A percentile compares a stretch with the other conserved stretches of the same genome.
phyloP scores from a whole-genome alignment of 352 stramenopile genomes.

The Globisporangium cylindrosporum region DNA sequence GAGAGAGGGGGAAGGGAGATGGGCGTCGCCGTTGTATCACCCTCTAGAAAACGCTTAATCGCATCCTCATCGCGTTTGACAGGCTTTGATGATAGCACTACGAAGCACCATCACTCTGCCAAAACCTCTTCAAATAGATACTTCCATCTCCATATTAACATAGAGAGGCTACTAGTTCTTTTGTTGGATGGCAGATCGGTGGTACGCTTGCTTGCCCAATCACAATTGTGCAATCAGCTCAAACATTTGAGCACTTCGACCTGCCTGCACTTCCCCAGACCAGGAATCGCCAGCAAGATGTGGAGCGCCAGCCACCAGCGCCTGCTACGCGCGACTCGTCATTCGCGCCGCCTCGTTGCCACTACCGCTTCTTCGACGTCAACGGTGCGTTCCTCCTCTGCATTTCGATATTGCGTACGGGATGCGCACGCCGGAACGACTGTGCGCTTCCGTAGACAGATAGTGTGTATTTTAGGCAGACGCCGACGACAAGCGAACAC shows the following conservation, averaged over 20 bases:
- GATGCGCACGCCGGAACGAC: background rate
- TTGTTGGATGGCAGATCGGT: background rate
- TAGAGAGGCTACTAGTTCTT: background rate
- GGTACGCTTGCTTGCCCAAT: background rate
- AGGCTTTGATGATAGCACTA: background rate
- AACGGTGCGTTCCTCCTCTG: conserved; percentile 9
- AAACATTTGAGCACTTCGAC: background rate
- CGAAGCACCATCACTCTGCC: too few relatives aligned
- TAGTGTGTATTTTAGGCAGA: background rate
- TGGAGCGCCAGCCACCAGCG: conserved; percentile 11
- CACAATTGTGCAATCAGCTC: conserved; percentile 8
- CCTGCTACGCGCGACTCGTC: conserved; percentile 19
- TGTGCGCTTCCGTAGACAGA: background rate
- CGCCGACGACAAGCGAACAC: background rate
- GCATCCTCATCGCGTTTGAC: background rate
- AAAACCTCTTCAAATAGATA: too few relatives aligned
- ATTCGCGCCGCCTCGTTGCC: conserved; percentile 12
- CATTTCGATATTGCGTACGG: background rate
- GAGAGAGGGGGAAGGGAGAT: background rate
- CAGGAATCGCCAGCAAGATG: conserved; percentile 14
- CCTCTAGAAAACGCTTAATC: background rate
- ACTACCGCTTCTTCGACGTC: background rate
- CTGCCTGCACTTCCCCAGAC: background rate
- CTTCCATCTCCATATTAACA: too few relatives aligned
- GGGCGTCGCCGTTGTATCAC: background rate